Percentiles rank a stretch among this genome's conserved stretches.
These are phyloP conservation scores for Chlorella variabilis DNA, from an alignment of 163 green algal genomes.

Conservation along the genomic window DNA sequence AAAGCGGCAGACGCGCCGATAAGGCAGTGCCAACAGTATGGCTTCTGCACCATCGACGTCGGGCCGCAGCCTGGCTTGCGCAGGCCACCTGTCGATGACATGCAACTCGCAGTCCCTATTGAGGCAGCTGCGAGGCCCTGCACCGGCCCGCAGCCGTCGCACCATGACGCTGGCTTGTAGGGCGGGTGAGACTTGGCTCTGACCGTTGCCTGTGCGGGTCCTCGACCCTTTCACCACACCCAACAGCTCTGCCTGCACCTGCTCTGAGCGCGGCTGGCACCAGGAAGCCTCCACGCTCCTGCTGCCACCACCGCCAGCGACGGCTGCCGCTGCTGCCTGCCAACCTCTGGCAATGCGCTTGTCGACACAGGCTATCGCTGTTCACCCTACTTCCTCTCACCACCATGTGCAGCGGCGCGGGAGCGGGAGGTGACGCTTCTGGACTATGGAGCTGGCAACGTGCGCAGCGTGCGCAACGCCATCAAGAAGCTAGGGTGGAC, in stretches of 20 bases:
- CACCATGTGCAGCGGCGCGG: background rate
- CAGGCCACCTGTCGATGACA: background rate
- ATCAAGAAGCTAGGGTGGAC: constrained; percentile 91
- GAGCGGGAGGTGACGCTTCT: constrained; percentile 81
- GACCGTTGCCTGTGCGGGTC: too few relatives aligned
- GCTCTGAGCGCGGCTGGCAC: too few relatives aligned
- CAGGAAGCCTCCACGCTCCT: too few relatives aligned
- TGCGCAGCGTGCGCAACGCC: constrained; percentile 97
- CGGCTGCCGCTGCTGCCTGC: background rate
- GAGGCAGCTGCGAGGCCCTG: background rate
- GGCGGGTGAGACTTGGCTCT: background rate
- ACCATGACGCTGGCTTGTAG: constrained; percentile 13
- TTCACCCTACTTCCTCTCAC: background rate
- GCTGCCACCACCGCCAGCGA: too few relatives aligned
- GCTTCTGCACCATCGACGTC: background rate
- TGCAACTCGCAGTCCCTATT: background rate
- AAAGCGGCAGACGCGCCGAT: background rate
- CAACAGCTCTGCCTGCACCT: too few relatives aligned
- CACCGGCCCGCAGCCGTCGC: background rate
- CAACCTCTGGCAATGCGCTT: background rate
- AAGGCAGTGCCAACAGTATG: background rate
- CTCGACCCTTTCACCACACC: too few relatives aligned
- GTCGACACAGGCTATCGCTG: background rate
- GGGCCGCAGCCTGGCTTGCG: background rate
- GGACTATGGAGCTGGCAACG: constrained; percentile 97